Base-by-base conservation (phyloP, 306 rosid species). In the Sechiopsis laciniata region DNA sequence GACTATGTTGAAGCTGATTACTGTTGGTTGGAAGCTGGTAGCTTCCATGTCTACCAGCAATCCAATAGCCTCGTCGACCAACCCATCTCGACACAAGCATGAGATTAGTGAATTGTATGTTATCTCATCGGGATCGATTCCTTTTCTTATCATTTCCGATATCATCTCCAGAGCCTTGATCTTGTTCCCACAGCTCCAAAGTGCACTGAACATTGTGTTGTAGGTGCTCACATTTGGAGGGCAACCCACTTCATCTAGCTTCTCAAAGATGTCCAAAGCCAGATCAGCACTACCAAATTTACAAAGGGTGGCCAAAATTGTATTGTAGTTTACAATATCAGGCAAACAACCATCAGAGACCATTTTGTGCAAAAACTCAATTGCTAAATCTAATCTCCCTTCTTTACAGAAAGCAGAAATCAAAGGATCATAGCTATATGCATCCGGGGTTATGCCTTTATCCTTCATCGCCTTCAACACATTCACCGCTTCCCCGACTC, bases 141-240 rank as follows among this genome's bases (percentile, higher is more conserved):
- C 83, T 10, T 84, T 87, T 80, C 71, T 72, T 56, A 88, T 71
- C 98, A 93, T 90, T 71, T 85, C 91, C 19, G 87, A 75, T 68
- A 94, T 73, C 89, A 94, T 84, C 72, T 75, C 80, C 59, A 89
- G 46, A 37, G 97, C 97, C 70, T 85, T 80, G 61, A 77, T 81
- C 79, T 84, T 87, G 50, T 90, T 87, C 2, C 96, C 95, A 37
- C 80, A 78, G 17, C 80, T 84, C 96, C 98, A 94, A 37, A 90
- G 78, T 3, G 94, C 94, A 77, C 90, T 77, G 77, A 94, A 81
- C 86, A 90, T 74, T n/a, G 90, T 90, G 82, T 90, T 90, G 76
- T 94, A 94, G 7, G 97, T 88, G 75, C 91, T 84, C 78, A 77
- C 94, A 78, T 84, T 84, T 57, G 98, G 97, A 70, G 98, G 87